phyloP scores from a whole-genome alignment of 495 filamentous ascomycete genomes.

The Bryoglossum gracile region DNA sequence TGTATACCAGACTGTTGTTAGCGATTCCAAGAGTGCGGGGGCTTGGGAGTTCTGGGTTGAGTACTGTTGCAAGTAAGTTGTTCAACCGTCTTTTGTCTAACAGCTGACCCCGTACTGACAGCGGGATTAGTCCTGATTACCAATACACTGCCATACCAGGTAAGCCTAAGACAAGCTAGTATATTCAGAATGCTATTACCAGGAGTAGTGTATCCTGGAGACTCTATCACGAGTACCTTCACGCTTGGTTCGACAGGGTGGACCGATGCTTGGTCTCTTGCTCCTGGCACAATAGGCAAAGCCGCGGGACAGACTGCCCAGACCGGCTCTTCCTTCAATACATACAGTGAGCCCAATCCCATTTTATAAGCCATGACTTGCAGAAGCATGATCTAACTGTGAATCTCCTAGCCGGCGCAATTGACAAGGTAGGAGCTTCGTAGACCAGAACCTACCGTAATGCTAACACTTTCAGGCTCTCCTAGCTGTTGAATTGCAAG shows the following conservation, averaged over 20 bases:
- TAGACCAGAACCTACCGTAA: too few relatives aligned
- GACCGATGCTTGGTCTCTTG: constrained; percentile 14
- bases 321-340: constrained; percentile 4
- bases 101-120: not conserved
- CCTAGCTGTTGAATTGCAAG: constrained; percentile 7
- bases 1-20: constrained; percentile 13
- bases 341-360: constrained; percentile 26
- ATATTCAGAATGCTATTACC: not conserved
- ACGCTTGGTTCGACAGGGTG: constrained; percentile 3
- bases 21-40: constrained; percentile 9
- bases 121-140: constrained; percentile 7
- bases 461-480: not conserved
- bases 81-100: too few relatives aligned
- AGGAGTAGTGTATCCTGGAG: constrained; percentile 12
- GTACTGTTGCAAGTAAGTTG: constrained; percentile 16
- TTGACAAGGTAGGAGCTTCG: not conserved
- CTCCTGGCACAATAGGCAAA: constrained; percentile 1
- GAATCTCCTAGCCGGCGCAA: not conserved
- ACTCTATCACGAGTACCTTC: constrained; percentile 15
- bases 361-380: not conserved
- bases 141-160: constrained; percentile 6
- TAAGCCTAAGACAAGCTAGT: not conserved
- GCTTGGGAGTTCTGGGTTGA: constrained; percentile 19
- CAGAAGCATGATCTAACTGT: not conserved
- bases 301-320: not conserved